These are phyloP conservation scores for Cadophora gregata DNA, from an alignment of 2,329 filamentous ascomycete species.

Conservation along the genomic window DNA sequence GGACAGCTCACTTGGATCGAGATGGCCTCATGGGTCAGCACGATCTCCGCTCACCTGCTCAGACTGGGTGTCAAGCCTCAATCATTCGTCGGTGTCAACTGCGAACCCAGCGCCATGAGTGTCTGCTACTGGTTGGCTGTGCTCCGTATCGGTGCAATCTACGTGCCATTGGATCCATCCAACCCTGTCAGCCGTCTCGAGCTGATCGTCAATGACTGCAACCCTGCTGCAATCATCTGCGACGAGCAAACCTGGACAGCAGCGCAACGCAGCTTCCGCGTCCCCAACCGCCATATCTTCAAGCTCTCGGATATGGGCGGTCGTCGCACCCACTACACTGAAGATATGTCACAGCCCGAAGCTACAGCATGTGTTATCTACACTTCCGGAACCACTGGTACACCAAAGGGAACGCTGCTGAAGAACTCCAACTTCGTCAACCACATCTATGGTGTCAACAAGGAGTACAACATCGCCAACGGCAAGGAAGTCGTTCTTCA, in stretches of 20 bases:
- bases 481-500: conserved; percentile 30
- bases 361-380: conserved; percentile 25
- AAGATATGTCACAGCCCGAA: conserved; percentile 16
- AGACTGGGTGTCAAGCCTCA: conserved; percentile 16
- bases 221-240: conserved; percentile 43
- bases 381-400: conserved; percentile 38
- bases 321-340: conserved; percentile 14
- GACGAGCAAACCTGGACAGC: conserved; percentile 27
- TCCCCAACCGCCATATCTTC: conserved; percentile 25
- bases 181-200: conserved; percentile 39
- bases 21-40: conserved; percentile 44
- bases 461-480: conserved; percentile 19
- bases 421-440: conserved; percentile 37
- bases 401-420: conserved; percentile 51
- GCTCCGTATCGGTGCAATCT: conserved; percentile 43
- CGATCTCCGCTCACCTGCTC: conserved; percentile 43
- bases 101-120: conserved; percentile 35
- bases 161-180: conserved; percentile 45
- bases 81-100: conserved; percentile 22
- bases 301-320: conserved; percentile 18
- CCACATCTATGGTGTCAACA: conserved; percentile 34
- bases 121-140: conserved; percentile 45
- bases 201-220: conserved; percentile 41
- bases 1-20: conserved; percentile 45
- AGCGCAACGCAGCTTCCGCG: conserved; percentile 15